Evolutionary conservation across 1,284 basidiomycete species (phyloP).

Genomic region (Leccinum fallax): DNA sequence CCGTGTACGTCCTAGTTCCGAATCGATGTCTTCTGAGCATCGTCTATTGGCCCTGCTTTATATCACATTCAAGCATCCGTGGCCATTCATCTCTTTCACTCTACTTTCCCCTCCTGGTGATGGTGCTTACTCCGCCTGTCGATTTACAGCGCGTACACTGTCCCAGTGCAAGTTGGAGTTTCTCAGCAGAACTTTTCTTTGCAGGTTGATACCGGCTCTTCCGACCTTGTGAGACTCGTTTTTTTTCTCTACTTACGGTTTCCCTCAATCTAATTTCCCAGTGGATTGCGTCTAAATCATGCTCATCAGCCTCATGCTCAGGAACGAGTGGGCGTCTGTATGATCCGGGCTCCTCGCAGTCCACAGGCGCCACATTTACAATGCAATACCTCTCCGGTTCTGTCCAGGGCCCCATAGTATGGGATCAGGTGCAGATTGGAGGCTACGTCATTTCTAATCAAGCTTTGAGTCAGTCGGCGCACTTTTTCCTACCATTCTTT

Average conservation of each 20-base stretch:
- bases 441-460: slow-evolving; percentile 60
- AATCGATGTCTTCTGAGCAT: neutral
- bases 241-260: slow-evolving; percentile 1
- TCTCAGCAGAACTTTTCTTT: slow-evolving; percentile 53
- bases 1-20: slow-evolving; percentile 47
- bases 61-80: neutral
- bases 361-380: slow-evolving; percentile 44
- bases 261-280: slow-evolving; percentile 26
- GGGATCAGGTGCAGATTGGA: slow-evolving; percentile 62
- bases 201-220: slow-evolving; percentile 76
- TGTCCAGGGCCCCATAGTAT: slow-evolving; percentile 62
- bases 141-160: slow-evolving; percentile 56
- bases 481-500: neutral
- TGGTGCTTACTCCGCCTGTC: neutral
- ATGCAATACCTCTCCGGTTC: slow-evolving; percentile 62
- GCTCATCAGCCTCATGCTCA: slow-evolving; percentile 51
- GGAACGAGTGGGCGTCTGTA: slow-evolving; percentile 48
- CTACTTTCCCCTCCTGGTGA: neutral
- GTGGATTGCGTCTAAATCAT: slow-evolving; percentile 67
- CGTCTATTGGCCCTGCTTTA: neutral
- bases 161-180: slow-evolving; percentile 55
- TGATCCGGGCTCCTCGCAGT: slow-evolving; percentile 48
- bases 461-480: slow-evolving; percentile 53
- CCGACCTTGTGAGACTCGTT: slow-evolving; percentile 59
- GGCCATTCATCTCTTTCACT: neutral